Conservation (phyloP, 2,329 filamentous ascomycete genomes). For the Xylariaceae sp. region DNA sequence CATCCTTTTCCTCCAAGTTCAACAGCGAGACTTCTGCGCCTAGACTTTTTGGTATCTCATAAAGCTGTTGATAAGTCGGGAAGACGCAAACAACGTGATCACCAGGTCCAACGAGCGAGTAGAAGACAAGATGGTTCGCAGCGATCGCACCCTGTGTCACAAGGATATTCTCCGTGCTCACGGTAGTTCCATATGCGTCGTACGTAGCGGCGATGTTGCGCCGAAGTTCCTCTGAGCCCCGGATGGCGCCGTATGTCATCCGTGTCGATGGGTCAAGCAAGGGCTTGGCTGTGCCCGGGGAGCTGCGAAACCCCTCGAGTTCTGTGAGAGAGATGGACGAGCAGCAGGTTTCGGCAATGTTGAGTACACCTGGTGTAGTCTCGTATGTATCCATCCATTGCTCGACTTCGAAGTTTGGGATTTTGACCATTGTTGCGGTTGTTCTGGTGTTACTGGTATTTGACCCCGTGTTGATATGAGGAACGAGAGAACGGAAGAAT, state of each 20-base stretch:
- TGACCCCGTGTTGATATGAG: too few relatives aligned
- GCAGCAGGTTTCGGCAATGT: constrained; percentile 77
- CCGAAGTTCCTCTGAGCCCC: constrained; percentile 61
- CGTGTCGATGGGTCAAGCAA: constrained; percentile 49
- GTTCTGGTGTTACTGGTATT: too few relatives aligned
- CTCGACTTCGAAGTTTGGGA: constrained; percentile 67
- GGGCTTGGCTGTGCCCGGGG: constrained; percentile 40
- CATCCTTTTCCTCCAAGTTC: constrained; percentile 61
- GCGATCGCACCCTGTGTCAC: constrained; percentile 77
- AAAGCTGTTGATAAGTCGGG: constrained; percentile 83
- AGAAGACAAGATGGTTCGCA: constrained; percentile 79
- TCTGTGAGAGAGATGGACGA: constrained; percentile 70
- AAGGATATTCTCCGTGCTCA: constrained; percentile 57
- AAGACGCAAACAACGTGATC: constrained; percentile 86
- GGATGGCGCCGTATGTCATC: constrained; percentile 71
- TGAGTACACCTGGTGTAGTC: constrained; percentile 53
- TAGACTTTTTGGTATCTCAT: constrained; percentile 67
- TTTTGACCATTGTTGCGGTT: constrained; percentile 47
- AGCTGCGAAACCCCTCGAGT: constrained; percentile 55
- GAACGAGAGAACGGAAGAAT: too few relatives aligned
- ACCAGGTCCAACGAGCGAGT: constrained; percentile 64
- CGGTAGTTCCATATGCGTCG: constrained; percentile 45
- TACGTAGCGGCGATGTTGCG: constrained; percentile 63
- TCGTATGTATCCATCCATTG: constrained; percentile 64
- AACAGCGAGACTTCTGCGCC: constrained; percentile 76